phyloP scores from a whole-genome alignment of 805 yeast species.

The Kazachstania africana region DNA sequence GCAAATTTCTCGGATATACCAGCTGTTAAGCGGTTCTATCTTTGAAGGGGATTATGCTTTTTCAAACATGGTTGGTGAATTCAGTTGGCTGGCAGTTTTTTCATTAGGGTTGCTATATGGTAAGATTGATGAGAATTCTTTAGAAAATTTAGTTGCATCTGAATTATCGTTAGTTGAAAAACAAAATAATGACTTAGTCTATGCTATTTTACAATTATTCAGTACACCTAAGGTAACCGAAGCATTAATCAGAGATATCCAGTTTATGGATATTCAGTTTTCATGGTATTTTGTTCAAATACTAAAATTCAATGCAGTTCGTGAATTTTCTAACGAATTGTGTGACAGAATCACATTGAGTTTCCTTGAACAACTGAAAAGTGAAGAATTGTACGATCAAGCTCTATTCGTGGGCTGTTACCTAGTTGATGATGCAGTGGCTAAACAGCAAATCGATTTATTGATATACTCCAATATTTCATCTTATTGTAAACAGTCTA shows the following conservation, averaged over 20 bases:
- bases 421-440: slow-evolving; percentile 35
- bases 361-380: slow-evolving; percentile 42
- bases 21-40: slow-evolving; percentile 46
- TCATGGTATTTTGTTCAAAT: slow-evolving; percentile 44
- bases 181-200: slow-evolving; percentile 4
- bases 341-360: slow-evolving; percentile 31
- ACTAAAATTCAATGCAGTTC: slow-evolving; percentile 26
- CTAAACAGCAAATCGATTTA: slow-evolving; percentile 30
- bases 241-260: slow-evolving; percentile 6
- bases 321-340: slow-evolving; percentile 15
- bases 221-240: slow-evolving; percentile 9
- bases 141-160: slow-evolving; percentile 21
- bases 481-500: slow-evolving; percentile 5
- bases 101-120: slow-evolving; percentile 56
- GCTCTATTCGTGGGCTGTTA: slow-evolving; percentile 56
- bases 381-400: slow-evolving; percentile 40
- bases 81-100: slow-evolving; percentile 58
- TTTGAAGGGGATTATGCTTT: slow-evolving; percentile 21
- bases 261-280: slow-evolving; percentile 17
- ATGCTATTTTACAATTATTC: slow-evolving; percentile 10
- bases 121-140: slow-evolving; percentile 29
- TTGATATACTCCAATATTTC: slow-evolving; percentile 20
- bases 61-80: slow-evolving; percentile 28
- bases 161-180: slow-evolving; percentile 4
- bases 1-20: slow-evolving; percentile 46